phyloP scores from a whole-genome alignment of 2,329 filamentous ascomycete species.

The Aphanocladium album region DNA sequence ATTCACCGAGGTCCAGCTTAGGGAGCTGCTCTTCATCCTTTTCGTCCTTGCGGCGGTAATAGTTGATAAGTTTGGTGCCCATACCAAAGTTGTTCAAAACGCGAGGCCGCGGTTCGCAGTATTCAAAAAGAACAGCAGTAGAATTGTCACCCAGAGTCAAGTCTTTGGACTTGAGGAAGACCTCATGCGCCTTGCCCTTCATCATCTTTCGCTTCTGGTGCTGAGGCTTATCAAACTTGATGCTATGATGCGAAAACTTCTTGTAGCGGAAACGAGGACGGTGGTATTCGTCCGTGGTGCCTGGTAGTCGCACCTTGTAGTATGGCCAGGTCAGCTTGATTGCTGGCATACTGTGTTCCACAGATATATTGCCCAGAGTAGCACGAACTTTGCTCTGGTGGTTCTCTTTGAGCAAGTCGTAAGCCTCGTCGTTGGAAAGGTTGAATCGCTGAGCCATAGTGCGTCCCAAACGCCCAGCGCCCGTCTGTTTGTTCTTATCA shows the following conservation, averaged over 20 bases:
- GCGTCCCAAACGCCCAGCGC: slow-evolving; percentile 63
- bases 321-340: slow-evolving; percentile 91
- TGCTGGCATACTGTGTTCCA: slow-evolving; percentile 92
- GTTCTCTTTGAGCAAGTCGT: slow-evolving; percentile 93
- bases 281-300: slow-evolving; percentile 75
- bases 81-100: slow-evolving; percentile 96
- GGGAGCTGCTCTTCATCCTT: slow-evolving; percentile 70
- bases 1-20: slow-evolving; percentile 82
- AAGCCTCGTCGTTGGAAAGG: slow-evolving; percentile 92
- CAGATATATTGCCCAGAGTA: slow-evolving; percentile 82
- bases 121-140: slow-evolving; percentile 82
- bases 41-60: slow-evolving; percentile 77
- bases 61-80: slow-evolving; percentile 94
- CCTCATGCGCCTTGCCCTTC: slow-evolving; percentile 72
- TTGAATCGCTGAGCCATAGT: slow-evolving; percentile 83
- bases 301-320: slow-evolving; percentile 80
- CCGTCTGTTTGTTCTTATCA: slow-evolving; percentile 60
- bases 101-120: slow-evolving; percentile 88
- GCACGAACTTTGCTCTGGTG: slow-evolving; percentile 94
- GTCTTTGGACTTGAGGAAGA: slow-evolving; percentile 76
- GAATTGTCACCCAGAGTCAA: slow-evolving; percentile 87
- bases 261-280: slow-evolving; percentile 72
- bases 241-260: slow-evolving; percentile 59
- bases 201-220: slow-evolving; percentile 75
- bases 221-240: slow-evolving; percentile 67